Percentiles rank a stretch among this genome's conserved stretches.
Evolutionary conservation across 2,329 filamentous ascomycete species (phyloP).

Genomic region (Beauveria sp.): DNA sequence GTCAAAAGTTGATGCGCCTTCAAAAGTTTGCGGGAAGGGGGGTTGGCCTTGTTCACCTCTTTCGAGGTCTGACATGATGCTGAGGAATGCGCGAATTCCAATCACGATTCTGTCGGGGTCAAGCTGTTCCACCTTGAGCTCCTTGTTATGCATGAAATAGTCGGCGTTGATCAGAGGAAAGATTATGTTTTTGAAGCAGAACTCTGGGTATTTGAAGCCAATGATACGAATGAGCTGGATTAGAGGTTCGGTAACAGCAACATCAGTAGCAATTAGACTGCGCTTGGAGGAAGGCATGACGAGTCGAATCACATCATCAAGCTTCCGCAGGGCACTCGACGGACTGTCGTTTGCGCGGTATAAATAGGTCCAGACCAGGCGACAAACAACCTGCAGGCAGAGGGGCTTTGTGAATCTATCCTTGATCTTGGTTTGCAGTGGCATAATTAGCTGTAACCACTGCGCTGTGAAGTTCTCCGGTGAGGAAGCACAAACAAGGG

Average conservation of each 20-base stretch:
- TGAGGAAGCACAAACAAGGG: slow-evolving; percentile 81
- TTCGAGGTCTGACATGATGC: slow-evolving; percentile 88
- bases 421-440: slow-evolving; percentile 73
- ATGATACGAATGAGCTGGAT: slow-evolving; percentile 93
- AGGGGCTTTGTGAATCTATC: slow-evolving; percentile 72
- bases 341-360: slow-evolving; percentile 72
- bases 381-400: slow-evolving; percentile 82
- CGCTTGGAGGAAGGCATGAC: slow-evolving; percentile 75
- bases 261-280: slow-evolving; percentile 74
- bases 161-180: slow-evolving; percentile 93
- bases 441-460: slow-evolving; percentile 76
- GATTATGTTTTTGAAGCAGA: slow-evolving; percentile 88
- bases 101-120: slow-evolving; percentile 98
- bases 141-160: slow-evolving; percentile 66
- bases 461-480: slow-evolving; percentile 76
- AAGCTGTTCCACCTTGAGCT: slow-evolving; percentile 81
- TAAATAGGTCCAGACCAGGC: slow-evolving; percentile 89
- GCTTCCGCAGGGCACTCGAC: slow-evolving; percentile 62
- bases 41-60: slow-evolving; percentile 70
- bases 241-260: slow-evolving; percentile 76
- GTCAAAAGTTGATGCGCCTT: slow-evolving; percentile 32
- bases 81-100: slow-evolving; percentile 87
- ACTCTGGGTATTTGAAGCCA: slow-evolving; percentile 86
- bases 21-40: slow-evolving; percentile 71
- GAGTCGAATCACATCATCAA: slow-evolving; percentile 83